phyloP scores from a whole-genome alignment of 129 eudicot genomes.

The Escallonia rubra region DNA sequence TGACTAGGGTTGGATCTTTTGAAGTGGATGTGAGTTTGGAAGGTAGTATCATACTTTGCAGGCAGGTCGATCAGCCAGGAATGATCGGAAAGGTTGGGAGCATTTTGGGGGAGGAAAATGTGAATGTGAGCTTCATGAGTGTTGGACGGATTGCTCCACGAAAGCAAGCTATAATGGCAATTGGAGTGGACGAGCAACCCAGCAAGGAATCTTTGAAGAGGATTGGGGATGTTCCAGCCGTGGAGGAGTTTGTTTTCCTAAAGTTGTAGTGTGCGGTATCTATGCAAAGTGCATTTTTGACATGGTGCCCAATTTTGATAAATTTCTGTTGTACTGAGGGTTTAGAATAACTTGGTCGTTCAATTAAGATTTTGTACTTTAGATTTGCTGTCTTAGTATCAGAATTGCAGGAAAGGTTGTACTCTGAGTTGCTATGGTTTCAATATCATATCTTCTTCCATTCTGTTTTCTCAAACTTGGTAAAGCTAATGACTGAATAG shows the following conservation, averaged over 20 bases:
- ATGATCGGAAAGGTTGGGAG: constrained; percentile 92
- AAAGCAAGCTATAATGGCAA: constrained; percentile 83
- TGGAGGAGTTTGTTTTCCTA: constrained; percentile 88
- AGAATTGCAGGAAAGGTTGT: no score
- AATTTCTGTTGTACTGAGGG: not conserved
- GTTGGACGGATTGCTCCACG: constrained; percentile 80
- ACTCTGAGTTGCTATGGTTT: no score
- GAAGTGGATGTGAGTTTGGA: constrained; percentile 91
- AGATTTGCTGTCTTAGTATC: no score
- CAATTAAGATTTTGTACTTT: constrained; percentile 3
- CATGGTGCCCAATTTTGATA: constrained; percentile 19
- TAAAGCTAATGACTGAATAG: no score
- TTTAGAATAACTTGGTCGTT: constrained; percentile 13
- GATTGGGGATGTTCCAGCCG: constrained; percentile 80
- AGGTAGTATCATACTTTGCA: constrained; percentile 88
- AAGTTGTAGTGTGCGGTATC: constrained; percentile 30
- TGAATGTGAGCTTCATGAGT: constrained; percentile 88
- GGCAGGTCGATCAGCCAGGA: constrained; percentile 97
- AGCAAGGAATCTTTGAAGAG: constrained; percentile 64
- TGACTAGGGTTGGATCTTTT: constrained; percentile 82
- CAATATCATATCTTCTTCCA: no score
- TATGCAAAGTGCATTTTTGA: not conserved
- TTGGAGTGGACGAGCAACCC: constrained; percentile 86
- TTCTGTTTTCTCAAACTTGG: no score
- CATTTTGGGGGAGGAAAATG: constrained; percentile 85